Conservation (phyloP, 2,329 filamentous ascomycete species). For the Colletotrichum gloeosporioides region DNA sequence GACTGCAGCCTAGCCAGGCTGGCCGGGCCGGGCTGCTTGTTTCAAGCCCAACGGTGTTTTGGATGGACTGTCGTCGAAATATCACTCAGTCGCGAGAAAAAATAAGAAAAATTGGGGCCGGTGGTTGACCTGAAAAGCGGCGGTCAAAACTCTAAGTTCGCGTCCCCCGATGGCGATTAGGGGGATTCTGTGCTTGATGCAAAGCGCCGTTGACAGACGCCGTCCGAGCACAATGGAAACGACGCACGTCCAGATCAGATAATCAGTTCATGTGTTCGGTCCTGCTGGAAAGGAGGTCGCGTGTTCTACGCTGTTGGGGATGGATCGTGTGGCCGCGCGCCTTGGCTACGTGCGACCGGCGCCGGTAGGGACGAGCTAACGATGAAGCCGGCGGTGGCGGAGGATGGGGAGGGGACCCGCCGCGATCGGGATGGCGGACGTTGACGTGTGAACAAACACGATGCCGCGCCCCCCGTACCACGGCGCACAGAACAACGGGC, state of each 20-base stretch:
- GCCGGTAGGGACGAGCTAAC: neutral
- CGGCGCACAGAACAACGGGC: neutral
- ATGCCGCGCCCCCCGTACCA: neutral
- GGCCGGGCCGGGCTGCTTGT: neutral
- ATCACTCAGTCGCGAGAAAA: neutral
- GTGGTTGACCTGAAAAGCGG: neutral
- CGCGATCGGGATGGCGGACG: neutral
- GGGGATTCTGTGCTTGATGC: neutral
- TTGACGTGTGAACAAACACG: neutral
- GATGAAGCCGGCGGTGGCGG: neutral
- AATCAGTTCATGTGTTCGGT: neutral
- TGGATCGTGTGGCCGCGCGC: neutral
- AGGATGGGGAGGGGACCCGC: neutral
- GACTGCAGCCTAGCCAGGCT: neutral
- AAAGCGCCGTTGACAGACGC: neutral
- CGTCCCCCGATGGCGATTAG: neutral
- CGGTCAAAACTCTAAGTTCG: neutral
- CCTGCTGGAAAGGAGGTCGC: neutral
- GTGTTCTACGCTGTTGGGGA: neutral
- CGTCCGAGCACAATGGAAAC: neutral
- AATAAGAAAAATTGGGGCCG: neutral
- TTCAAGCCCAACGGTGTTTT: neutral
- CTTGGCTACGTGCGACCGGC: neutral
- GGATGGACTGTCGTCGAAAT: neutral
- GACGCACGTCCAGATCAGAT: neutral